Percentiles rank a stretch among this genome's conserved stretches.
phyloP scores from a whole-genome alignment of 2,329 filamentous ascomycete species.

The Sclerotinia spermophila region DNA sequence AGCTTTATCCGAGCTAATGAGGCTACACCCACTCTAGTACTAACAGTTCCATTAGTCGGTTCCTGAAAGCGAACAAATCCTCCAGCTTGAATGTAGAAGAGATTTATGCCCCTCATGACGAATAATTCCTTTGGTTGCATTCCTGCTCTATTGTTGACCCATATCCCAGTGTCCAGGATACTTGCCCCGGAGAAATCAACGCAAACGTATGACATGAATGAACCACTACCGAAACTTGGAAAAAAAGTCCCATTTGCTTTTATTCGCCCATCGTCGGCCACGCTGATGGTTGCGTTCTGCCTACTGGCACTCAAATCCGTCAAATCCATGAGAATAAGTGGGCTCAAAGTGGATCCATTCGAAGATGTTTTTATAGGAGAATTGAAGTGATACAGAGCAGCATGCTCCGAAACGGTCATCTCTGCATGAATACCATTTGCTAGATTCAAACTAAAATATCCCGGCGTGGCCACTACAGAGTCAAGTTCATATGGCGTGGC shows the following conservation, averaged over 20 bases:
- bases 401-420: conserved; percentile 62
- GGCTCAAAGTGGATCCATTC: conserved; percentile 40
- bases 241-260: conserved; percentile 57
- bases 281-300: conserved; percentile 52
- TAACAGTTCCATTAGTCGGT: conserved; percentile 46
- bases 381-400: conserved; percentile 62
- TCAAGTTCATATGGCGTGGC: conserved; percentile 42
- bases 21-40: conserved; percentile 66
- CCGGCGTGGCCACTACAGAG: conserved; percentile 55
- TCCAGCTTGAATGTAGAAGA: conserved; percentile 54
- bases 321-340: conserved; percentile 63
- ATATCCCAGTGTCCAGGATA: conserved; percentile 58
- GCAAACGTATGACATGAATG: conserved; percentile 60
- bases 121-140: conserved; percentile 45
- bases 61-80: conserved; percentile 59
- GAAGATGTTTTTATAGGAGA: conserved; percentile 45
- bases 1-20: conserved; percentile 62
- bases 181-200: conserved; percentile 59
- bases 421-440: conserved; percentile 56
- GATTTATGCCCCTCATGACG: conserved; percentile 49
- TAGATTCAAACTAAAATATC: conserved; percentile 61
- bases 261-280: conserved; percentile 58
- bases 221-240: conserved; percentile 62
- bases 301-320: conserved; percentile 59
- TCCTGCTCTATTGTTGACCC: conserved; percentile 53